A percentile compares a stretch with the other conserved stretches of the same genome.
These are phyloP conservation scores for Chaetomium sp. DNA, from an alignment of 2,329 filamentous ascomycete species.

Conservation along the genomic window DNA sequence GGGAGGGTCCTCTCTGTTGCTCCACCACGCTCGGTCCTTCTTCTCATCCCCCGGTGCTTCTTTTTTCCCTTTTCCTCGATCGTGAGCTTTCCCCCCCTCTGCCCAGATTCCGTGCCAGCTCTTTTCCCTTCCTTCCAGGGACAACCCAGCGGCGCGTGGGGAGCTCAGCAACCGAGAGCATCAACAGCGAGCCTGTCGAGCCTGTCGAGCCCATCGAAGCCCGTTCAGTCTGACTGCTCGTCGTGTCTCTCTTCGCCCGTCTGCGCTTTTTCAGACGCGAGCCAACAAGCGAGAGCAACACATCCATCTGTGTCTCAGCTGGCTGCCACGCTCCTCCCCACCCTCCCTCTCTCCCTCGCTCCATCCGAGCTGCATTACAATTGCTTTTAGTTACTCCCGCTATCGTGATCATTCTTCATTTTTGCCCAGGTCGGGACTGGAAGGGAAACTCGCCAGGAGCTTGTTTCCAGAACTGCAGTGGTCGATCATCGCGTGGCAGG, in stretches of 20 bases:
- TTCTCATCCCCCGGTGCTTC: conserved; percentile 6
- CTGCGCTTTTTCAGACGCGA: neutral
- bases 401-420: neutral
- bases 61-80: conserved; percentile 11
- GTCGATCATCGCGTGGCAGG: neutral
- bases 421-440: neutral
- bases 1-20: neutral
- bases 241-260: neutral
- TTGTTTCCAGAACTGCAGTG: conserved; percentile 5
- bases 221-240: neutral
- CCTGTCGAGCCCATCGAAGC: neutral
- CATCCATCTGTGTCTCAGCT: no score
- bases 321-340: no score
- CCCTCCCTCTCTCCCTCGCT: no score
- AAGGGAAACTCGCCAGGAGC: conserved; percentile 12
- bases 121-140: conserved; percentile 14
- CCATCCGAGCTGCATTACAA: neutral
- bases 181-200: conserved; percentile 16
- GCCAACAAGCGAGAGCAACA: neutral
- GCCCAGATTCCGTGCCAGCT: neutral
- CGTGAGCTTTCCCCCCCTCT: neutral
- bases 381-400: neutral
- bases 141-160: conserved; percentile 16
- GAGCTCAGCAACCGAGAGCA: conserved; percentile 1
- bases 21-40: conserved; percentile 10